These are phyloP conservation scores for Aegilops tauschii DNA, from an alignment of 176 grass and related monocot genomes.

Conservation along the genomic window DNA sequence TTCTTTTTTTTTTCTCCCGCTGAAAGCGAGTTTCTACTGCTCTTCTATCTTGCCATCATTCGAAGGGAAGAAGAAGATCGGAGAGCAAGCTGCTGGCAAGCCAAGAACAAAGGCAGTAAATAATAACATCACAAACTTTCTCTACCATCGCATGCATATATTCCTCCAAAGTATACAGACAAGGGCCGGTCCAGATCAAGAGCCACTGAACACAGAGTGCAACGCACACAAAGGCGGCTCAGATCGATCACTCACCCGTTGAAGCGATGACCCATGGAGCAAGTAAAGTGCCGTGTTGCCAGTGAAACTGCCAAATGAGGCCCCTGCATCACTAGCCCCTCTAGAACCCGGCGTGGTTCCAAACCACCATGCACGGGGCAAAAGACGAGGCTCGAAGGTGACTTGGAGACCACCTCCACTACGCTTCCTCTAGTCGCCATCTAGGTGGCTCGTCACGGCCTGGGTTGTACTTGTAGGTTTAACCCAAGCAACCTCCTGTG, in stretches of 20 bases:
- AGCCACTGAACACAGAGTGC: conserved; percentile 20
- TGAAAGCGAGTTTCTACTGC: conserved; percentile 24
- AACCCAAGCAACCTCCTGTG: conserved; percentile 34
- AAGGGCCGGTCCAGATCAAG: neutral
- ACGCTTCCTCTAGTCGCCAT: conserved; percentile 3
- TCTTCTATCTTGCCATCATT: neutral
- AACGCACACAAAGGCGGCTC: conserved; percentile 50
- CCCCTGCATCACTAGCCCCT: neutral
- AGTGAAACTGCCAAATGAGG: conserved; percentile 27
- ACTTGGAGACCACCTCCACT: conserved; percentile 38
- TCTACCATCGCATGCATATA: neutral
- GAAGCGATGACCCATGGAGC: conserved; percentile 1
- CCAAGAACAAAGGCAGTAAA: neutral
- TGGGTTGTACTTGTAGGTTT: neutral
- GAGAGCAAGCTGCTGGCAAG: neutral
- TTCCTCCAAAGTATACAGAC: conserved; percentile 12
- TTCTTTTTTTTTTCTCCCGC: neutral
- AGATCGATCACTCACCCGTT: neutral
- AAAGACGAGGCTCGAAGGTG: conserved; percentile 18
- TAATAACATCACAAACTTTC: neutral
- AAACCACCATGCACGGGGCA: conserved; percentile 18
- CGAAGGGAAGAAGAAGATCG: conserved; percentile 20
- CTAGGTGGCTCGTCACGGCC: conserved; percentile 6
- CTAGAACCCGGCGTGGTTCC: conserved; percentile 24
- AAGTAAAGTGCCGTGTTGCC: conserved; percentile 14